Evolutionary conservation across 441 rosid species (phyloP).

Genomic region (Corymbia calophylla): DNA sequence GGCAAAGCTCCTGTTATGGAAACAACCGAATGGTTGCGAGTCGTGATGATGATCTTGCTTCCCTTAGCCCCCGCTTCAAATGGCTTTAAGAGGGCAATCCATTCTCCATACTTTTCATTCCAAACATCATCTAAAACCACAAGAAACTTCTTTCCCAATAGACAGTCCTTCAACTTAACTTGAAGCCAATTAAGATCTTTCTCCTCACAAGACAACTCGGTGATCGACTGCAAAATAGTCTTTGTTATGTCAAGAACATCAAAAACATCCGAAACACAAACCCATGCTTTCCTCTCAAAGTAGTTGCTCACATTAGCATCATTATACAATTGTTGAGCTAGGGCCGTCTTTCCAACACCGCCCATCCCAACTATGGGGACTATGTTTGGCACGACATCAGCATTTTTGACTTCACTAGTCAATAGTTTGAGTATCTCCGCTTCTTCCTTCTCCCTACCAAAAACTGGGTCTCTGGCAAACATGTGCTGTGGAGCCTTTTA

Average conservation of each 20-base stretch:
- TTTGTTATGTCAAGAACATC: too few species aligned
- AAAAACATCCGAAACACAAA: background rate
- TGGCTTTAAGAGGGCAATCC: background rate
- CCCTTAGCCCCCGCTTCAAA: background rate
- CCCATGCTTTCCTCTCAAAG: background rate
- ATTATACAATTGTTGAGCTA: accelerated
- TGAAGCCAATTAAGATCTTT: background rate
- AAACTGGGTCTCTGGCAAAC: accelerated
- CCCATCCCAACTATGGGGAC: background rate
- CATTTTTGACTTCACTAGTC: accelerated
- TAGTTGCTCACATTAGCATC: accelerated
- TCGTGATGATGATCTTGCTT: background rate
- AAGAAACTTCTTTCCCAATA: background rate
- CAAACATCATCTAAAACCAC: background rate
- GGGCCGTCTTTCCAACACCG: accelerated
- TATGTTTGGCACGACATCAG: accelerated
- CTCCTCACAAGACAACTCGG: accelerated
- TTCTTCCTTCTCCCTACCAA: background rate
- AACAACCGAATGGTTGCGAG: background rate
- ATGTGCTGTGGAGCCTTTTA: background rate
- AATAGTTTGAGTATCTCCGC: accelerated
- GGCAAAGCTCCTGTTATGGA: background rate
- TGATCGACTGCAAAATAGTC: background rate
- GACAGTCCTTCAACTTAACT: background rate
- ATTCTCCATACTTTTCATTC: background rate